These are phyloP conservation scores for Lentinula aciculospora DNA, from an alignment of 768 basidiomycete species.

Conservation along the genomic window DNA sequence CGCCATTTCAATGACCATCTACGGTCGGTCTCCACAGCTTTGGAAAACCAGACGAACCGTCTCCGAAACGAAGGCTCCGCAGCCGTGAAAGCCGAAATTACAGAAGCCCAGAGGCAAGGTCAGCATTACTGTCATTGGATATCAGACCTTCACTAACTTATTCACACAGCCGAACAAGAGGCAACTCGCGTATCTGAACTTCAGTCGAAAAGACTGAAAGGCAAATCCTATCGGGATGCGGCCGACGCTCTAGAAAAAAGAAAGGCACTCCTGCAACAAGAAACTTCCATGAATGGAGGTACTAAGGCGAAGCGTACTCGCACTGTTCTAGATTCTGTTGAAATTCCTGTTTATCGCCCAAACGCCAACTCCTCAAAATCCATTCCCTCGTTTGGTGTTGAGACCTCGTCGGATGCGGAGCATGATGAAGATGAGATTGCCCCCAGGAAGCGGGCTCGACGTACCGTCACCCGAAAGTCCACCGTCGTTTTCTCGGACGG, in stretches of 20 bases:
- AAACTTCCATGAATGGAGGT: slow-evolving; percentile 10
- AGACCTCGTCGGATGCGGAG: slow-evolving; percentile 27
- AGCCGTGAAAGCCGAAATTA: slow-evolving; percentile 60
- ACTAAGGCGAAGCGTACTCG: not conserved
- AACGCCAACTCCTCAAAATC: slow-evolving; percentile 12
- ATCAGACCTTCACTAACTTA: not conserved
- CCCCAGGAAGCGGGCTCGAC: slow-evolving; percentile 31
- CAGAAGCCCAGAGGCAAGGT: slow-evolving; percentile 58
- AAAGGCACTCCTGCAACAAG: slow-evolving; percentile 7
- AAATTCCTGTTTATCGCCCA: slow-evolving; percentile 5
- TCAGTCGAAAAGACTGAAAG: slow-evolving; percentile 66
- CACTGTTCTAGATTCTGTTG: slow-evolving; percentile 7
- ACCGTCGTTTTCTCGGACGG: slow-evolving; percentile 54
- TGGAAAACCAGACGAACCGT: slow-evolving; percentile 63
- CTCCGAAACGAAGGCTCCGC: slow-evolving; percentile 60
- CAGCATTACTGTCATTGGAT: slow-evolving; percentile 14
- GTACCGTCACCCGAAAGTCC: slow-evolving; percentile 31
- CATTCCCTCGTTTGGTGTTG: slow-evolving; percentile 16
- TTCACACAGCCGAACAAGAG: slow-evolving; percentile 39
- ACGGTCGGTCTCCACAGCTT: slow-evolving; percentile 49
- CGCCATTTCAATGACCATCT: slow-evolving; percentile 88
- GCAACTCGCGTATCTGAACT: slow-evolving; percentile 38
- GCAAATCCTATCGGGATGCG: slow-evolving; percentile 66
- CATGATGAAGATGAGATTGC: slow-evolving; percentile 31
- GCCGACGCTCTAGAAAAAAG: slow-evolving; percentile 22